A percentile compares a stretch with the other conserved stretches of the same genome.
These are phyloP conservation scores for Komagataella mondaviorum DNA, from an alignment of 805 yeast genomes.

Conservation along the genomic window DNA sequence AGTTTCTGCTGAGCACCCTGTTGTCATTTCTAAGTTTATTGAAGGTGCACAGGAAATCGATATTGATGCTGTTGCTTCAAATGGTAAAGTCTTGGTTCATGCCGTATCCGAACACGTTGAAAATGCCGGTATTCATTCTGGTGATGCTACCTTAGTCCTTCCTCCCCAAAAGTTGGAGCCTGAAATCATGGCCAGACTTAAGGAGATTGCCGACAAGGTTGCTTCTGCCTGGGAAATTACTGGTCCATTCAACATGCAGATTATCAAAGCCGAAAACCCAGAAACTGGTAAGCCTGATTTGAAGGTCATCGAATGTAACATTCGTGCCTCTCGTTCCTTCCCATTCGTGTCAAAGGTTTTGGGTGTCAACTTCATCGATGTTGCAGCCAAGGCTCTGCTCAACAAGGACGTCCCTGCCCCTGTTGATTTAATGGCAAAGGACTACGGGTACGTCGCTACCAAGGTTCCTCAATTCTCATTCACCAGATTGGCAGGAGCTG, in stretches of 20 bases:
- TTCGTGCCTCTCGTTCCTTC: constrained; percentile 97
- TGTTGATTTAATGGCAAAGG: constrained; percentile 64
- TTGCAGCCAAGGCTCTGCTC: constrained; percentile 80
- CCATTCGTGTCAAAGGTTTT: constrained; percentile 97
- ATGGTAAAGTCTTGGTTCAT: constrained; percentile 83
- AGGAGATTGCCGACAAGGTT: constrained; percentile 84
- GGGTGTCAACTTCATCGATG: constrained; percentile 89
- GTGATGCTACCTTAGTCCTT: constrained; percentile 90
- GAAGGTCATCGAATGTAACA: constrained; percentile 97
- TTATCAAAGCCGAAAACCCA: constrained; percentile 63
- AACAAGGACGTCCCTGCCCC: constrained; percentile 68
- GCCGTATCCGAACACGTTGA: constrained; percentile 97
- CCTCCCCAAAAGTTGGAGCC: constrained; percentile 80
- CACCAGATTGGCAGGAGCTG: constrained; percentile 98
- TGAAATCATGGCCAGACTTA: constrained; percentile 54
- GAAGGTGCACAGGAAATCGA: constrained; percentile 96
- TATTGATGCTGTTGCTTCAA: constrained; percentile 88
- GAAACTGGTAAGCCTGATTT: constrained; percentile 49
- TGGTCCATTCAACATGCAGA: constrained; percentile 98
- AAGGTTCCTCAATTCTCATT: constrained; percentile 98
- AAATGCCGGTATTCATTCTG: constrained; percentile 97
- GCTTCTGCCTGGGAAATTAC: constrained; percentile 91
- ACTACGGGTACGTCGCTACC: constrained; percentile 80
- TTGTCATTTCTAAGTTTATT: constrained; percentile 90
- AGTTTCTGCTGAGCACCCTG: constrained; percentile 94